Evolutionary conservation across 78 protist genomes (phyloP).

Genomic region (Polysphondylium violaceum): DNA sequence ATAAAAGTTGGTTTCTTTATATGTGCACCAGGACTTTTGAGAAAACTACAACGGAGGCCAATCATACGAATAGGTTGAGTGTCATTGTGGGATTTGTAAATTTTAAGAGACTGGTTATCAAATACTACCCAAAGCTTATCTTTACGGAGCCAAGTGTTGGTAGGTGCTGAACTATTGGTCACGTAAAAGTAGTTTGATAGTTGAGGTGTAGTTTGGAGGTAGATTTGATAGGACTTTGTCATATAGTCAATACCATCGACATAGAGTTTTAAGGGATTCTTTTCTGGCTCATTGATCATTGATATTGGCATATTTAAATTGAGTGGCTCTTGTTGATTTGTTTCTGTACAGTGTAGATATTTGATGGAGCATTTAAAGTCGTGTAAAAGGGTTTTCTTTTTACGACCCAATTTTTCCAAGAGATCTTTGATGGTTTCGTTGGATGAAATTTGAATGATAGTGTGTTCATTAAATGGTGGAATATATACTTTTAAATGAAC

Average conservation of each 20-base stretch:
- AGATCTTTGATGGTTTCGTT: conserved; percentile 25
- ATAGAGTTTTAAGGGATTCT: neutral
- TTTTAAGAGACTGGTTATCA: conserved; percentile 39
- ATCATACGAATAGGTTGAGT: conserved; percentile 37
- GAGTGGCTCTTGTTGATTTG: neutral
- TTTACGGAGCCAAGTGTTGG: neutral
- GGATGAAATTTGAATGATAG: neutral
- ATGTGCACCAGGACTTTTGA: neutral
- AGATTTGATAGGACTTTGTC: neutral
- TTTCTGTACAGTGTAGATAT: no score
- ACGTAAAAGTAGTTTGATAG: neutral
- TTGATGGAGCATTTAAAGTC: conserved; percentile 17
- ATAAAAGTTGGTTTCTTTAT: neutral
- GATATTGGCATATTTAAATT: neutral
- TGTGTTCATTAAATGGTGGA: conserved; percentile 67
- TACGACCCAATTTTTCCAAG: conserved; percentile 17
- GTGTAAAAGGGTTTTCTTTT: conserved; percentile 13
- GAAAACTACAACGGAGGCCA: conserved; percentile 1
- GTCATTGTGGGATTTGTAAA: conserved; percentile 17
- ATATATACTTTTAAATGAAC: conserved; percentile 31
- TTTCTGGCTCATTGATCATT: neutral
- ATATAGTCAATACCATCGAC: conserved; percentile 33
- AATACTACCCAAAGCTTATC: conserved; percentile 22
- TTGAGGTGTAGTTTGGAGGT: neutral
- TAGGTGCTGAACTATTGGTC: neutral